Evolutionary conservation across 1,139 yeast genomes (phyloP).

Genomic region (Casaregolazyma suthepensis): DNA sequence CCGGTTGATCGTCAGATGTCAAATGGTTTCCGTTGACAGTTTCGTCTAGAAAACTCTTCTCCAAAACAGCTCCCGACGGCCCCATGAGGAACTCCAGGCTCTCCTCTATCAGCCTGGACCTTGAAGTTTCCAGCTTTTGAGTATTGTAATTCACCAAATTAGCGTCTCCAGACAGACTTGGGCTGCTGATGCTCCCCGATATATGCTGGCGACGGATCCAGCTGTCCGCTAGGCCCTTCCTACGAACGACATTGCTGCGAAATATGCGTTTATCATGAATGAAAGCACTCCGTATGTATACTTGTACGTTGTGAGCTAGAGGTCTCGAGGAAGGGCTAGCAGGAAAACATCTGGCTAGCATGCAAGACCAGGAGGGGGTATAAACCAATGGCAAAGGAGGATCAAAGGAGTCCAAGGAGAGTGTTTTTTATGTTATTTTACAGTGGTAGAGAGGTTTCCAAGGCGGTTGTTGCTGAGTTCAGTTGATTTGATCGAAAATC

Average conservation of each 20-base stretch:
- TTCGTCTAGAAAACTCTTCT: conserved; percentile 6
- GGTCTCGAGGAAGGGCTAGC: background rate
- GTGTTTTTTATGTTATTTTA: background rate
- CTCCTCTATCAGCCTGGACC: background rate
- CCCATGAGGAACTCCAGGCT: conserved; percentile 6
- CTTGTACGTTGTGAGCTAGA: background rate
- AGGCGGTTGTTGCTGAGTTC: background rate
- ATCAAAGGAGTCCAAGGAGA: background rate
- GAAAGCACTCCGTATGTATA: background rate
- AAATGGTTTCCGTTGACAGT: background rate
- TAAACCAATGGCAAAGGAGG: background rate
- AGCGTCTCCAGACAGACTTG: background rate
- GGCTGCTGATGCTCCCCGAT: background rate
- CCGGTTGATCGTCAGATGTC: background rate
- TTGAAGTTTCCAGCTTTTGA: background rate
- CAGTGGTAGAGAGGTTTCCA: background rate
- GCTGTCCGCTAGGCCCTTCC: background rate
- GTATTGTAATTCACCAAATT: background rate
- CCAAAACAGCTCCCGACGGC: conserved; percentile 2
- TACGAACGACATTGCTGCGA: background rate
- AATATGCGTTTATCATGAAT: background rate
- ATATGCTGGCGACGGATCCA: background rate
- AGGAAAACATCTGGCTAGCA: background rate
- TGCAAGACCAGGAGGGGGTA: background rate
- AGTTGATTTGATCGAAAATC: background rate